These are phyloP conservation scores for Diaporthe nobilis DNA, from an alignment of 2,329 filamentous ascomycete species.

Conservation along the genomic window DNA sequence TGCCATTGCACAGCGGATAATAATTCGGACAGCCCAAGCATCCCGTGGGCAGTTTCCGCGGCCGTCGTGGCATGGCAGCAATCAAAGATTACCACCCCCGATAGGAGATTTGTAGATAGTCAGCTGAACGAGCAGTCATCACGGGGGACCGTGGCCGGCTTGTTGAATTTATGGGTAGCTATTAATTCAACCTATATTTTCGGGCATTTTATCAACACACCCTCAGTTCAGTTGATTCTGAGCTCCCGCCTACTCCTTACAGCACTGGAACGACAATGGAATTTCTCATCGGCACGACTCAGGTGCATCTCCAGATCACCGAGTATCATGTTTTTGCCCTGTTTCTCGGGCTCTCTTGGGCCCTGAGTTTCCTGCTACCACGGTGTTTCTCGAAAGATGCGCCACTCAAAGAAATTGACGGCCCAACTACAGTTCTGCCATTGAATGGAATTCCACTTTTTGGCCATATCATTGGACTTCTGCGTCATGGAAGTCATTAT, in stretches of 20 bases:
- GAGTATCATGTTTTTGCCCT: background rate
- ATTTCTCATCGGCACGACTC: background rate
- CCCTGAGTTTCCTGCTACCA: background rate
- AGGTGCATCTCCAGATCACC: background rate
- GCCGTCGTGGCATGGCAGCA: background rate
- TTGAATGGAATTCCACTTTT: background rate
- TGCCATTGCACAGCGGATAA: background rate
- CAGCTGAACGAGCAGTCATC: background rate
- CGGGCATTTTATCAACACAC: background rate
- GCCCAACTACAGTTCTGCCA: background rate
- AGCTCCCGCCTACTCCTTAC: background rate
- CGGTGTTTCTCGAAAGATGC: background rate
- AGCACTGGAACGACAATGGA: background rate
- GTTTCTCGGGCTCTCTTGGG: background rate
- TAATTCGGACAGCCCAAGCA: background rate
- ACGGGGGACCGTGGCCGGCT: background rate
- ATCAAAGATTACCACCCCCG: background rate
- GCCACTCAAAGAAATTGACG: background rate
- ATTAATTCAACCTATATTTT: background rate
- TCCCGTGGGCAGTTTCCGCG: background rate
- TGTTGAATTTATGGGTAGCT: background rate
- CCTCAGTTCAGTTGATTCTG: background rate
- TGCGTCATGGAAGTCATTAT: background rate
- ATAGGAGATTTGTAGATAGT: background rate
- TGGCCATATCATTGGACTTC: background rate